Conservation (phyloP, 2,329 filamentous ascomycete genomes). For the Talaromyces amestolkiae region DNA sequence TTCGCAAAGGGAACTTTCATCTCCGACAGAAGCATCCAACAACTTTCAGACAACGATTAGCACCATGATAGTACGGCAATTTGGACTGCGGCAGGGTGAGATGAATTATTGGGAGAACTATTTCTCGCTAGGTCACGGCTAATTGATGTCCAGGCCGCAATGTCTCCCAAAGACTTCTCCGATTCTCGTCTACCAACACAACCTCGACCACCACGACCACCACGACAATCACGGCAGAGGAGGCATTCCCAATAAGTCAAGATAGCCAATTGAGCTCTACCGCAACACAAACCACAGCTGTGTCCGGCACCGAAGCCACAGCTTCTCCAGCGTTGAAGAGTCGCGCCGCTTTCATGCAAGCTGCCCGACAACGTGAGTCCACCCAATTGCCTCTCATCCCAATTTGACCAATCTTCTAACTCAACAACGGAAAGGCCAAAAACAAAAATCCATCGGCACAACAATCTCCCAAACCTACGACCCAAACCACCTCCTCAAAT, state of each 20-base stretch:
- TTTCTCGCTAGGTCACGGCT: not conserved
- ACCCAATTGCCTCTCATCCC: not conserved
- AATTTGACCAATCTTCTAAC: not conserved
- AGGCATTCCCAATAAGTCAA: not conserved
- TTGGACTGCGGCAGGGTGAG: constrained; percentile 43
- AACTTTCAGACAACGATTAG: not conserved
- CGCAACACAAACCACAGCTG: constrained; percentile 15
- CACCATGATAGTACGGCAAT: constrained; percentile 44
- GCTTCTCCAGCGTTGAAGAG: not conserved
- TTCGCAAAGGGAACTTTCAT: constrained; percentile 11
- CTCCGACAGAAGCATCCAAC: not conserved
- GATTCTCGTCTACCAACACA: constrained; percentile 36
- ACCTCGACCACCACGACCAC: constrained; percentile 27
- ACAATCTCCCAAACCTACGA: constrained; percentile 28
- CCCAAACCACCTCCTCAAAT: constrained; percentile 49
- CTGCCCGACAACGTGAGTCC: constrained; percentile 28
- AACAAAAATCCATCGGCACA: constrained; percentile 36
- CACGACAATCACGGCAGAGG: constrained; percentile 1
- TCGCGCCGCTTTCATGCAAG: constrained; percentile 21
- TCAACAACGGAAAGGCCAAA: constrained; percentile 24
- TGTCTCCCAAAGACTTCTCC: constrained; percentile 32
- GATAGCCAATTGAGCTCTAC: not conserved
- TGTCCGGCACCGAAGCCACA: not conserved
- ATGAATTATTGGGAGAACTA: not conserved
- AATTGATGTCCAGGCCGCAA: constrained; percentile 34